phyloP scores from a whole-genome alignment of 331 rosid genomes.

The Malus hybrid region DNA sequence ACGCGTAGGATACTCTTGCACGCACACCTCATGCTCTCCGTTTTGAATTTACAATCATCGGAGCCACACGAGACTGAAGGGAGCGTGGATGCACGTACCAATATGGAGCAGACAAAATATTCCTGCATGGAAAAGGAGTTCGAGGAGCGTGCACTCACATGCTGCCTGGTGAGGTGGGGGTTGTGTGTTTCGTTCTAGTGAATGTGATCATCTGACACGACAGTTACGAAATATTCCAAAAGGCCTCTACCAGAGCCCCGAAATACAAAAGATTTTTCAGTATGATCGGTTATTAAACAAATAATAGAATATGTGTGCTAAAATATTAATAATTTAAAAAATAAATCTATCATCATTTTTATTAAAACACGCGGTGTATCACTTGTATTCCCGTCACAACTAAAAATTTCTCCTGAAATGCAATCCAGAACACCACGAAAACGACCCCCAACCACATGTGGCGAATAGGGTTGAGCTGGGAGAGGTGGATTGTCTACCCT shows the following conservation, averaged over 20 bases:
- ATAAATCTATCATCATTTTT: too few relatives aligned
- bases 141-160: background rate
- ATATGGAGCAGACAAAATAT: too few relatives aligned
- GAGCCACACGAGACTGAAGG: background rate
- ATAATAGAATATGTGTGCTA: too few relatives aligned
- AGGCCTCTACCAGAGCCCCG: conserved; percentile 13
- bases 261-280: background rate
- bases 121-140: background rate
- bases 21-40: conserved; percentile 23
- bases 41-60: background rate
- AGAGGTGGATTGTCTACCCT: background rate
- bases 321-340: too few relatives aligned
- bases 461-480: conserved; percentile 21
- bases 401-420: background rate
- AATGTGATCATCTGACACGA: conserved; percentile 41
- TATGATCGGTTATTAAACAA: too few relatives aligned
- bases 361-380: too few relatives aligned
- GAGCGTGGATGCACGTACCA: conserved; percentile 4
- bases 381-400: too few relatives aligned
- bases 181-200: conserved; percentile 1
- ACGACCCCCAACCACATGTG: conserved; percentile 22
- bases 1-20: background rate
- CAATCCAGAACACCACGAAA: conserved; percentile 21
- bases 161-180: background rate
- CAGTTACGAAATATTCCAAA: conserved; percentile 32